phyloP scores from a whole-genome alignment of 2,329 filamentous ascomycete species.

The Colletotrichum theobromicola region DNA sequence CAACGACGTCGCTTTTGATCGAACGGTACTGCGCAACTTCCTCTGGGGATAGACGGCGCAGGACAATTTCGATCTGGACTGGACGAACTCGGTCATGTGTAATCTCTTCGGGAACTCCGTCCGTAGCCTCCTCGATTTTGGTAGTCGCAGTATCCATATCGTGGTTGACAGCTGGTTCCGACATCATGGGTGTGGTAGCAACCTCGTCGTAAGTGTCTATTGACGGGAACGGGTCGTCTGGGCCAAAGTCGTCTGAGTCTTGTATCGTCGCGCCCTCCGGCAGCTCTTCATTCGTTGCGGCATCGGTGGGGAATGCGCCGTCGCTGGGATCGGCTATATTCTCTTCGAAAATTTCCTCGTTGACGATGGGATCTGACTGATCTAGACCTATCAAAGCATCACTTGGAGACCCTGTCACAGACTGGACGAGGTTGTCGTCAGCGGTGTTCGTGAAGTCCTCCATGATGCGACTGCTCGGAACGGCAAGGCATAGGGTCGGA shows the following conservation, averaged over 20 bases:
- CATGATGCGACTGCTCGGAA: conserved; percentile 24
- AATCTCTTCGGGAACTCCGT: background rate
- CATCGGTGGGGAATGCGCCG: background rate
- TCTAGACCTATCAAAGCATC: conserved; percentile 15
- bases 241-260: background rate
- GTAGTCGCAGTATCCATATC: background rate
- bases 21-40: conserved; percentile 33
- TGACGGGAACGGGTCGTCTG: background rate
- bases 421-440: conserved; percentile 13
- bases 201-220: background rate
- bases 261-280: background rate
- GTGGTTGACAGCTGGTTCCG: background rate
- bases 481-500: background rate
- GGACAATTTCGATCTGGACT: conserved; percentile 31
- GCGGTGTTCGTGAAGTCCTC: conserved; percentile 23
- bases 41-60: conserved; percentile 31
- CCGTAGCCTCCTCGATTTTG: background rate
- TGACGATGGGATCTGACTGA: background rate
- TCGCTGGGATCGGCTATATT: background rate
- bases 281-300: background rate
- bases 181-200: background rate
- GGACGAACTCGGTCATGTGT: background rate
- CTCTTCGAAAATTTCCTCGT: background rate
- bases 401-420: background rate
- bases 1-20: conserved; percentile 41